Evolutionary conservation across 495 filamentous ascomycete species (phyloP).

Genomic region (Aspergillus sparsus): DNA sequence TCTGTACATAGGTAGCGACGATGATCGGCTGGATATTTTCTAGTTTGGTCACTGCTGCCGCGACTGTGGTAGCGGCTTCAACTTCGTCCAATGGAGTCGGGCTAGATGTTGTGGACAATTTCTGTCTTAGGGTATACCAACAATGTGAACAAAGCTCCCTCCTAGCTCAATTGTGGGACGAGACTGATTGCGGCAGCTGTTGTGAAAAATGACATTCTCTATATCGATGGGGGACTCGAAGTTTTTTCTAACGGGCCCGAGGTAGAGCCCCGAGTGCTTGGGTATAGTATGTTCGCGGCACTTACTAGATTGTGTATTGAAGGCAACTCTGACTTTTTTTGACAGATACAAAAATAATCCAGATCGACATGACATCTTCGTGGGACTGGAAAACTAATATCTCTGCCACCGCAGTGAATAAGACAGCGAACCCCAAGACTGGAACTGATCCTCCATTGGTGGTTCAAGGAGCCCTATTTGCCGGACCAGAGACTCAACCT

Average conservation of each 20-base stretch:
- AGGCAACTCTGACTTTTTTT: slow-evolving; percentile 7
- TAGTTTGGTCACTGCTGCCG: not conserved
- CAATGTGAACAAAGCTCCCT: slow-evolving; percentile 27
- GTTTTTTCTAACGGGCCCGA: slow-evolving; percentile 27
- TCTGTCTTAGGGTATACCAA: slow-evolving; percentile 36
- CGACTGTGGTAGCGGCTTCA: not conserved
- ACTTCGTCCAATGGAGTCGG: not conserved
- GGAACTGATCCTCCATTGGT: slow-evolving; percentile 31
- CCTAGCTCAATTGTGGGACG: not conserved
- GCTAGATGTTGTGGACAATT: slow-evolving; percentile 24
- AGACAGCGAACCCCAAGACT: slow-evolving; percentile 29
- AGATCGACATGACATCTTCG: slow-evolving; percentile 36
- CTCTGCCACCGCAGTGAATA: slow-evolving; percentile 33
- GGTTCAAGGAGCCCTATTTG: slow-evolving; percentile 38
- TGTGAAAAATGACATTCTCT: slow-evolving; percentile 39
- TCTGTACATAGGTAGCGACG: not conserved
- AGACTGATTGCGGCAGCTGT: slow-evolving; percentile 30
- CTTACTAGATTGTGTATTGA: not conserved
- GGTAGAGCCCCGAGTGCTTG: slow-evolving; percentile 19
- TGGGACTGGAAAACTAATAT: slow-evolving; percentile 49
- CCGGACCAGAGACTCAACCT: slow-evolving; percentile 30
- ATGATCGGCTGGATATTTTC: not conserved
- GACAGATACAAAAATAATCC: slow-evolving; percentile 40
- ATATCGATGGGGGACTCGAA: slow-evolving; percentile 42
- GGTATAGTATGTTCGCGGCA: slow-evolving; percentile 24